Percentiles rank a stretch among this genome's conserved stretches.
These are phyloP conservation scores for Ceratocystiopsis minuta DNA, from an alignment of 2,329 filamentous ascomycete genomes.

Conservation along the genomic window DNA sequence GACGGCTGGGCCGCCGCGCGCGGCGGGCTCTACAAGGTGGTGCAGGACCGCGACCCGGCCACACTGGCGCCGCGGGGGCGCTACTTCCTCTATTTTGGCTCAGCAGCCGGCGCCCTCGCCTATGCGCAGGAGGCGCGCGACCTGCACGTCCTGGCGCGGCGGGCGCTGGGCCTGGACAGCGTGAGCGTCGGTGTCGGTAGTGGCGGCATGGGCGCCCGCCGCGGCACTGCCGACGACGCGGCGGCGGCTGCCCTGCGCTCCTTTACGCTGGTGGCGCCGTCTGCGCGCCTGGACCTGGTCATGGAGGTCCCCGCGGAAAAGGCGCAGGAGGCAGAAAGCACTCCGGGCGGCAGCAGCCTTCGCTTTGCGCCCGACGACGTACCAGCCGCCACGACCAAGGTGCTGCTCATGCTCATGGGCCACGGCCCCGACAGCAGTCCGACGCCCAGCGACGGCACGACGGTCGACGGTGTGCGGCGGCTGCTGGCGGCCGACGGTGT, in stretches of 20 bases:
- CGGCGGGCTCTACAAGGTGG: conserved; percentile 23
- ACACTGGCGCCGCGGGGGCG: conserved; percentile 45
- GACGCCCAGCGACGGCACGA: conserved; percentile 11
- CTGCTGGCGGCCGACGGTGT: conserved; percentile 25
- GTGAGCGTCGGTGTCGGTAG: conserved; percentile 6
- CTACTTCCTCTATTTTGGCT: conserved; percentile 55
- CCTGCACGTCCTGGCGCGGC: conserved; percentile 22
- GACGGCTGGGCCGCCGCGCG: conserved; percentile 42
- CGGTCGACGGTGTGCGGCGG: conserved; percentile 16
- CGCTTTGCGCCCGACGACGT: conserved; percentile 6
- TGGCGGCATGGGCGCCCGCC: not conserved
- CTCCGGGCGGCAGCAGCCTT: not conserved
- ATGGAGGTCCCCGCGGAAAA: conserved; percentile 8
- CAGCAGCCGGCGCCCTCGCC: conserved; percentile 34
- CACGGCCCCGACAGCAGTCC: conserved; percentile 12
- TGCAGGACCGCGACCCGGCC: conserved; percentile 44
- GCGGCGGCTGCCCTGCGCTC: conserved; percentile 8
- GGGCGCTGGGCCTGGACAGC: conserved; percentile 10
- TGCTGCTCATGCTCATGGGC: conserved; percentile 17
- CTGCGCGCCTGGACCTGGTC: conserved; percentile 10
- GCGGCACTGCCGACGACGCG: conserved; percentile 1
- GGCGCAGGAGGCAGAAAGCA: no score
- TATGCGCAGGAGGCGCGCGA: conserved; percentile 39
- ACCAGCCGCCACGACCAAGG: conserved; percentile 11
- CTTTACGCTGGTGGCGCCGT: conserved; percentile 19